Evolutionary conservation across 2,329 filamentous ascomycete genomes (phyloP).

Genomic region (Pseudocercospora vitis): DNA sequence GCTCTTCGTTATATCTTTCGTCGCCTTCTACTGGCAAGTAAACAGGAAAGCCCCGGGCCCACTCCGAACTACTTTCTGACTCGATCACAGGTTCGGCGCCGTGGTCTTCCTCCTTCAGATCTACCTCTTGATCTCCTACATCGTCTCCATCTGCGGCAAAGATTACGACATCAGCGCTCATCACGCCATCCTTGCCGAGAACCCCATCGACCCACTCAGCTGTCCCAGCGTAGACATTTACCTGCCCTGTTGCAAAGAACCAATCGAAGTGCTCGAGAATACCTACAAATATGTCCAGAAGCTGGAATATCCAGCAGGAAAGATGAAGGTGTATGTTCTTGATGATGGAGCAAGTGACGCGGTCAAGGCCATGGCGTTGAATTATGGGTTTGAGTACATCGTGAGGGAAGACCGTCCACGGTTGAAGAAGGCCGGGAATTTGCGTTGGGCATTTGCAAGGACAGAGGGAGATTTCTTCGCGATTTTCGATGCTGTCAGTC

Average conservation of each 20-base stretch:
- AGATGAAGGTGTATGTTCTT: slow-evolving; percentile 44
- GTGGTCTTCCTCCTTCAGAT: slow-evolving; percentile 44
- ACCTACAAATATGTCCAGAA: slow-evolving; percentile 40
- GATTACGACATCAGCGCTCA: slow-evolving; percentile 44
- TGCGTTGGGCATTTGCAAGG: slow-evolving; percentile 44
- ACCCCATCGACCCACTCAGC: slow-evolving; percentile 38
- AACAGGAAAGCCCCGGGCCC: background rate
- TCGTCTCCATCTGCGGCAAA: slow-evolving; percentile 43
- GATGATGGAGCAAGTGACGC: slow-evolving; percentile 42
- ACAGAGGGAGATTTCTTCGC: slow-evolving; percentile 45
- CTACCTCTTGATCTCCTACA: slow-evolving; percentile 46
- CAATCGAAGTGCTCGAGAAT: slow-evolving; percentile 44
- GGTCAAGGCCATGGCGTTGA: slow-evolving; percentile 37
- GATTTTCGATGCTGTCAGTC: slow-evolving; percentile 42
- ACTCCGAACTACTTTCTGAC: background rate
- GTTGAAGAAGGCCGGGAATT: slow-evolving; percentile 47
- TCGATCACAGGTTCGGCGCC: slow-evolving; percentile 37
- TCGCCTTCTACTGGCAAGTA: slow-evolving; percentile 27
- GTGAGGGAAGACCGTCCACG: slow-evolving; percentile 45
- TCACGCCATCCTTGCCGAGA: slow-evolving; percentile 35
- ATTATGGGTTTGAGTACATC: slow-evolving; percentile 44
- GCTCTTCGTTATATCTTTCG: slow-evolving; percentile 43
- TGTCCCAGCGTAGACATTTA: slow-evolving; percentile 46
- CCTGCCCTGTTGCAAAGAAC: slow-evolving; percentile 46
- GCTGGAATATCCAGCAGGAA: slow-evolving; percentile 42